phyloP scores from a whole-genome alignment of 2,329 filamentous ascomycete genomes.

The Botryosphaeria dothidea region DNA sequence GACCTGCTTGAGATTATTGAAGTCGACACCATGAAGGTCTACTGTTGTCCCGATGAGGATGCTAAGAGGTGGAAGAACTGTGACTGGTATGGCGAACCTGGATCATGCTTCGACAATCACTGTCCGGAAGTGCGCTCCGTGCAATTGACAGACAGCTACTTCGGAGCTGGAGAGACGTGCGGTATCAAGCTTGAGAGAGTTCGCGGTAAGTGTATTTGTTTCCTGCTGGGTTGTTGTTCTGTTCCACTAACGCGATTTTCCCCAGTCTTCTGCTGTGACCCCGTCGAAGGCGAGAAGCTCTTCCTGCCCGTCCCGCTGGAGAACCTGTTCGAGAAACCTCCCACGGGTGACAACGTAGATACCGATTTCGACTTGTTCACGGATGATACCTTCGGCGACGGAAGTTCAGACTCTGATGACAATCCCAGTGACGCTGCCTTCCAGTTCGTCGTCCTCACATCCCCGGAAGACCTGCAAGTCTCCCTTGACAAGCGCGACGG shows the following conservation, averaged over 20 bases:
- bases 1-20: slow-evolving; percentile 22
- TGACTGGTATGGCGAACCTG: slow-evolving; percentile 38
- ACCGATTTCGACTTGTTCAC: slow-evolving; percentile 30
- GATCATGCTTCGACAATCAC: slow-evolving; percentile 37
- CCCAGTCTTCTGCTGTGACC: slow-evolving; percentile 36
- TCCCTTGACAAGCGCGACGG: slow-evolving; percentile 46
- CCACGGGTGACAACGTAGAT: slow-evolving; percentile 31
- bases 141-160: slow-evolving; percentile 31
- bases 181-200: slow-evolving; percentile 22
- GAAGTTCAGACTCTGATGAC: slow-evolving; percentile 22
- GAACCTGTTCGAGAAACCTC: slow-evolving; percentile 39
- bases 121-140: slow-evolving; percentile 29
- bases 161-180: slow-evolving; percentile 28
- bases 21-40: slow-evolving; percentile 22
- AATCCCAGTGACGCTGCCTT: slow-evolving; percentile 35
- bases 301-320: slow-evolving; percentile 42
- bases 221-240: not conserved
- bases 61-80: slow-evolving; percentile 34
- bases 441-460: slow-evolving; percentile 34
- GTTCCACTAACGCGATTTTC: not conserved
- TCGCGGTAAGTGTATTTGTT: slow-evolving; percentile 18
- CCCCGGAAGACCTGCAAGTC: slow-evolving; percentile 35
- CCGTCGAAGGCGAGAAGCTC: slow-evolving; percentile 26
- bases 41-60: slow-evolving; percentile 32
- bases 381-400: slow-evolving; percentile 21